Evolutionary conservation across 2,329 filamentous ascomycete species (phyloP).

Genomic region (Chaetomium strumarium): DNA sequence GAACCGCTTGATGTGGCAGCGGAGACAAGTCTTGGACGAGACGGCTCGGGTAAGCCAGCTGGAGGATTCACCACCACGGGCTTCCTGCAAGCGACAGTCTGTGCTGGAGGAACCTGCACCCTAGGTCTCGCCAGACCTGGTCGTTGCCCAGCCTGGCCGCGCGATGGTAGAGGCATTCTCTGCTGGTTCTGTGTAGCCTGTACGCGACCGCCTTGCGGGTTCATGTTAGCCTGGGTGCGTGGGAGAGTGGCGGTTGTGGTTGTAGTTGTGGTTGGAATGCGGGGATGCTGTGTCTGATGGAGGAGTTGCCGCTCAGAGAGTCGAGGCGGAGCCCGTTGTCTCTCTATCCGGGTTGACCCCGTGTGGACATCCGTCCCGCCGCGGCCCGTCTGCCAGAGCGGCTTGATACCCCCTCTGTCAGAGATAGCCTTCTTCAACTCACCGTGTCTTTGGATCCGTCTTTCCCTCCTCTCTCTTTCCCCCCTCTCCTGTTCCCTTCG

Average conservation of each 20-base stretch:
- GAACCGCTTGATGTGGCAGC: background rate
- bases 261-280: background rate
- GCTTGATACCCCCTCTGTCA: background rate
- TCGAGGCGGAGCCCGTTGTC: background rate
- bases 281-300: background rate
- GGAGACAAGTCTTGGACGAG: background rate
- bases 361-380: background rate
- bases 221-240: constrained; percentile 1
- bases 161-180: background rate
- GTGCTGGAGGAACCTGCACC: background rate
- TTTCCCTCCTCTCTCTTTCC: background rate
- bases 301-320: background rate
- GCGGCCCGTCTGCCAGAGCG: background rate
- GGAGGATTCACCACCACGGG: background rate
- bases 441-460: background rate
- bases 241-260: background rate
- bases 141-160: background rate
- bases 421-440: background rate
- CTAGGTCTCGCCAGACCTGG: background rate
- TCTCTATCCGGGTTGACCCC: background rate
- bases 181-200: background rate
- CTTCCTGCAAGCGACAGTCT: background rate
- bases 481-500: background rate
- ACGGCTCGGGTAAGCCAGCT: background rate
- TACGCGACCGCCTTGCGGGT: background rate